Percentiles rank a stretch among this genome's conserved stretches.
Evolutionary conservation across 345 rosid genomes (phyloP).

Genomic region (Syzygium grande): DNA sequence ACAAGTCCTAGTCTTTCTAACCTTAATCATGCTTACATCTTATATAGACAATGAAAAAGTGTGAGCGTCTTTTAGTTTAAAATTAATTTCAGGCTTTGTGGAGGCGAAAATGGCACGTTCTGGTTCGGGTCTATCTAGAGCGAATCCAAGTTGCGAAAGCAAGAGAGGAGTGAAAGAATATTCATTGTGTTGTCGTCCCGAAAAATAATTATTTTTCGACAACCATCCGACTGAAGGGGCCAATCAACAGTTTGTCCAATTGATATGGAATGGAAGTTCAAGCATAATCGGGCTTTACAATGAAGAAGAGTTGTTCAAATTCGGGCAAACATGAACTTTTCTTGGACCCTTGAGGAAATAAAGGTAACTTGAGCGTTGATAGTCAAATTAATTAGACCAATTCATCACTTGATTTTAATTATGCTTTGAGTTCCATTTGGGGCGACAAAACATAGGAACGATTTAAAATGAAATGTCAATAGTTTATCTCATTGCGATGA

Average conservation of each 20-base stretch:
- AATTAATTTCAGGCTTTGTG: neutral
- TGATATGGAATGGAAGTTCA: neutral
- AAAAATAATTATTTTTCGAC: constrained; percentile 3
- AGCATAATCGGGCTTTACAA: neutral
- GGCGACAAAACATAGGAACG: neutral
- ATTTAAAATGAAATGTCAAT: neutral
- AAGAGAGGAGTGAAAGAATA: neutral
- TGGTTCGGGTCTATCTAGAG: constrained; percentile 4
- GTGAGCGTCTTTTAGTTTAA: too few species aligned
- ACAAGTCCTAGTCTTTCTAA: neutral
- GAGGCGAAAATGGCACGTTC: constrained; percentile 4
- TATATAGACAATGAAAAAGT: too few species aligned
- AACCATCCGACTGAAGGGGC: neutral
- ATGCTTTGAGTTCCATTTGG: neutral
- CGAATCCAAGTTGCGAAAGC: neutral
- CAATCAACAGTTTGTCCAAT: neutral
- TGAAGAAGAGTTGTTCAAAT: neutral
- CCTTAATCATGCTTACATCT: neutral
- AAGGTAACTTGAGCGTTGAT: neutral
- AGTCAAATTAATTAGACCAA: neutral
- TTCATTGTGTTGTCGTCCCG: neutral
- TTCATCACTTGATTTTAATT: neutral
- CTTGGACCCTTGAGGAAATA: neutral
- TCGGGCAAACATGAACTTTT: neutral
- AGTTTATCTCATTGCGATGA: neutral